Evolutionary conservation across 768 basidiomycete genomes (phyloP).

Genomic region (Mycena amicta): DNA sequence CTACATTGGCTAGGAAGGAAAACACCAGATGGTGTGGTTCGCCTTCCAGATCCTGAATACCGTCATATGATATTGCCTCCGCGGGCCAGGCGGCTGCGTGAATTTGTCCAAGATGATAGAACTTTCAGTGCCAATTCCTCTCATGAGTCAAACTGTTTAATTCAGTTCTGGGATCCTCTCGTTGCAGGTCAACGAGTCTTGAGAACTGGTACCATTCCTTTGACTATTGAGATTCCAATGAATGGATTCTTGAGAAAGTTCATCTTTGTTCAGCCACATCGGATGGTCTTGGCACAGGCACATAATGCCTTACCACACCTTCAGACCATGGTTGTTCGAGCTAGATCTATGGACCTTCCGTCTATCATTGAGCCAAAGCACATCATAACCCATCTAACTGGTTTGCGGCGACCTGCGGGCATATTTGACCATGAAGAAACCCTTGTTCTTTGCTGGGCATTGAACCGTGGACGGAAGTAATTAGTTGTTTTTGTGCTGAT

Average conservation of each 20-base stretch:
- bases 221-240: not conserved
- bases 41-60: not conserved
- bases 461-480: not conserved
- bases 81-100: not conserved
- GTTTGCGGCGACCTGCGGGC: slow-evolving; percentile 1
- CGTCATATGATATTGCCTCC: not conserved
- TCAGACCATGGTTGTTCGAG: not conserved
- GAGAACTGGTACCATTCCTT: not conserved
- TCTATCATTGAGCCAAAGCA: slow-evolving; percentile 8
- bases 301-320: slow-evolving; percentile 1
- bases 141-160: not conserved
- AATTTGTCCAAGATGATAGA: not conserved
- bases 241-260: slow-evolving; percentile 4
- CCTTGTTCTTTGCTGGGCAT: not conserved
- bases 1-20: not conserved
- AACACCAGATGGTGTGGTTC: not conserved
- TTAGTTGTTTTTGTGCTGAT: too few relatives aligned
- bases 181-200: not conserved
- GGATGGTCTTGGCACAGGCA: not conserved
- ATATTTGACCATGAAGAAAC: not conserved
- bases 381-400: slow-evolving; percentile 11
- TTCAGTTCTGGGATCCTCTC: not conserved
- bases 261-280: slow-evolving; percentile 6
- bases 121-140: not conserved
- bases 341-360: not conserved